Percentiles rank a stretch among this genome's conserved stretches.
Conservation (phyloP, 2,329 filamentous ascomycete species). For the Periconia macrospinosa region DNA sequence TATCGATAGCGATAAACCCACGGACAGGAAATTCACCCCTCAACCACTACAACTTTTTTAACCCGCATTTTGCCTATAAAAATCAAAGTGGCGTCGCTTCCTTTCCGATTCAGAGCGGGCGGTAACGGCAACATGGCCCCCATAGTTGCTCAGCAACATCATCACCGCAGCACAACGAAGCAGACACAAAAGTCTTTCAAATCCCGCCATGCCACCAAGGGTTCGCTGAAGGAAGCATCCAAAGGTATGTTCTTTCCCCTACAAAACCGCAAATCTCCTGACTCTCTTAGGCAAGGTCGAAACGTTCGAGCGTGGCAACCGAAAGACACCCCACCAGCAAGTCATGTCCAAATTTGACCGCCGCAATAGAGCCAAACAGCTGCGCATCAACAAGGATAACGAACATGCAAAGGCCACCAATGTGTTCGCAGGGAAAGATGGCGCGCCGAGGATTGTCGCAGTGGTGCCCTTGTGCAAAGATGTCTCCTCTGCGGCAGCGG, state of each 20-base stretch:
- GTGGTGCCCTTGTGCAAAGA: constrained; percentile 81
- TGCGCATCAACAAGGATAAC: constrained; percentile 78
- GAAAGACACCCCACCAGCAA: constrained; percentile 92
- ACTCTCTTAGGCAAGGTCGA: constrained; percentile 71
- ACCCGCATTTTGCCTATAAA: not conserved
- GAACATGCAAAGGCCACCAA: constrained; percentile 78
- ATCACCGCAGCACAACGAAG: constrained; percentile 93
- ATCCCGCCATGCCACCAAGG: constrained; percentile 85
- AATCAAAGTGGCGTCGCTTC: constrained; percentile 48
- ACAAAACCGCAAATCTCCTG: constrained; percentile 2
- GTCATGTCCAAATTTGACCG: constrained; percentile 97
- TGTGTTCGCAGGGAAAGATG: constrained; percentile 84
- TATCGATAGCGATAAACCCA: constrained; percentile 25
- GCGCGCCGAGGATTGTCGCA: constrained; percentile 84
- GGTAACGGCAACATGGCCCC: constrained; percentile 67
- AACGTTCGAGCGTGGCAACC: constrained; percentile 67
- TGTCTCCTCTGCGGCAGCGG: constrained; percentile 67
- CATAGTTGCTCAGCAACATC: constrained; percentile 65
- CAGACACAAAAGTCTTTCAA: constrained; percentile 87
- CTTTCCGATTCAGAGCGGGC: constrained; percentile 87
- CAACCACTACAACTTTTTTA: not conserved
- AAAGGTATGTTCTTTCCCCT: constrained; percentile 64
- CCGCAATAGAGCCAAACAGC: constrained; percentile 91
- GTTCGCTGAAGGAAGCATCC: constrained; percentile 76
- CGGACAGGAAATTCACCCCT: constrained; percentile 9